A percentile compares a stretch with the other conserved stretches of the same genome.
phyloP scores from a whole-genome alignment of 257 asterid species.

The Nyctanthes arbortristis region DNA sequence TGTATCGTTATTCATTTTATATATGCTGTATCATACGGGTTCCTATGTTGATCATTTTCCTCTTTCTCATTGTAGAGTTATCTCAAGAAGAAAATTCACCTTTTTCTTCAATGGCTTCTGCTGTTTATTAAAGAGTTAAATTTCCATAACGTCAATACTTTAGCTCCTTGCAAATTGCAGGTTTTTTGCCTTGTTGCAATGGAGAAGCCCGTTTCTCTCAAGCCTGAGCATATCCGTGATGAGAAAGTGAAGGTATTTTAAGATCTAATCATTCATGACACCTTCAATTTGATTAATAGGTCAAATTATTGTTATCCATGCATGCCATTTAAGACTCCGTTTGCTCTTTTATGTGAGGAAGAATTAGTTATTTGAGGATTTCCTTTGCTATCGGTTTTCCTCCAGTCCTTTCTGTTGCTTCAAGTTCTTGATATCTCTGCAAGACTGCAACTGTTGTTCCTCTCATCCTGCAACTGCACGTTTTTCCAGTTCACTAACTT shows the following conservation, averaged over 20 bases:
- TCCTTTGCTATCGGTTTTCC: not conserved
- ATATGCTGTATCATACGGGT: not conserved
- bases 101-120: not conserved
- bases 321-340: too few species aligned
- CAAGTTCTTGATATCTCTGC: conserved; percentile 11
- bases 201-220: conserved; percentile 88
- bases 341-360: not conserved
- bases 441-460: not conserved
- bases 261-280: not conserved
- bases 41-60: not conserved
- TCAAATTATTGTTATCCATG: conserved; percentile 6
- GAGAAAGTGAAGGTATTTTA: conserved; percentile 89
- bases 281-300: not conserved
- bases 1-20: not conserved
- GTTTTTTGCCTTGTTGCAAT: conserved; percentile 92
- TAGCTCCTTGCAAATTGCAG: conserved; percentile 34
- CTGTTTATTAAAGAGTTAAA: not conserved
- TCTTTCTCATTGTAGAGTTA: not conserved
- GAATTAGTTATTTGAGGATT: not conserved
- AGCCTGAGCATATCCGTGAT: conserved; percentile 86
- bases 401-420: not conserved
- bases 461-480: not conserved
- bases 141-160: not conserved
- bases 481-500: conserved; percentile 20
- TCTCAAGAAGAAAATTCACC: not conserved